Evolutionary conservation across 192 early-diverging fungal genomes (phyloP).

Genomic region (Backusella tuberculispora): DNA sequence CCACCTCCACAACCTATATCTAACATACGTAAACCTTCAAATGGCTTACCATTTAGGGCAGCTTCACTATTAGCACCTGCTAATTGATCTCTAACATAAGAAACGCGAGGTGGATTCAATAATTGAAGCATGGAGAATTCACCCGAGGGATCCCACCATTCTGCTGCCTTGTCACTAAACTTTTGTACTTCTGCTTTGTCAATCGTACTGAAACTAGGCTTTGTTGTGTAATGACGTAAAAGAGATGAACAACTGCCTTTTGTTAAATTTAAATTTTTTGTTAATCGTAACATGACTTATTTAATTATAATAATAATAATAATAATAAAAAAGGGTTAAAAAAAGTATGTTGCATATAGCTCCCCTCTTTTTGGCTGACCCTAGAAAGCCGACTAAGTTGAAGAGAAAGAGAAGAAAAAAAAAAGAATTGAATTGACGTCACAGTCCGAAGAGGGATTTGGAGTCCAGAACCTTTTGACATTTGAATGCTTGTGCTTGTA

Average conservation of each 20-base stretch:
- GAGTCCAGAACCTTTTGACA: no score
- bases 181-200: conserved; percentile 75
- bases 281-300: background rate
- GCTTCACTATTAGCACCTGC: background rate
- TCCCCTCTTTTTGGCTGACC: no score
- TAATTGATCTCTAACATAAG: conserved; percentile 70
- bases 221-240: conserved; percentile 18
- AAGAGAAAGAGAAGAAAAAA: no score
- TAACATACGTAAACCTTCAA: conserved; percentile 64
- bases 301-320: background rate
- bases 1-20: conserved; percentile 98
- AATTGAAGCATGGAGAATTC: conserved; percentile 83
- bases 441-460: no score
- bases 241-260: background rate
- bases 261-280: background rate
- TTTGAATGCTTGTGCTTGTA: no score
- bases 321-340: no score
- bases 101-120: conserved; percentile 73
- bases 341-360: background rate
- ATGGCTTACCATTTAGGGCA: conserved; percentile 35
- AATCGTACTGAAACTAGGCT: conserved; percentile 49
- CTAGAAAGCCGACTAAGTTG: no score
- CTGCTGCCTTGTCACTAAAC: conserved; percentile 67
- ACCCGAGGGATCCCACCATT: conserved; percentile 94
- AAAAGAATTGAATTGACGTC: no score